phyloP scores from a whole-genome alignment of 202 grass and related monocot genomes.

The Thinopyrum obtusiflorum region DNA sequence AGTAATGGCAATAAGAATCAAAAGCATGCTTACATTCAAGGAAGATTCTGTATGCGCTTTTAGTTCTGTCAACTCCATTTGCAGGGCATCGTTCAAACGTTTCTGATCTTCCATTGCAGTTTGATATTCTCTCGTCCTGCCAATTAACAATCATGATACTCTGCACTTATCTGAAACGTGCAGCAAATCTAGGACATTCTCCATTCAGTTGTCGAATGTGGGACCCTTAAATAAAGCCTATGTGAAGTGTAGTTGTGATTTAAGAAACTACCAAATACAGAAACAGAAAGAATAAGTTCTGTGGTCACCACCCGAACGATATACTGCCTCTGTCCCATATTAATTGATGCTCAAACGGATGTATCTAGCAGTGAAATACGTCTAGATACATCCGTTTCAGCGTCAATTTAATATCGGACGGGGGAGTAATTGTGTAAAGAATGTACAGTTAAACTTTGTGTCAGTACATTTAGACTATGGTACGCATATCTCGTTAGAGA shows the following conservation, averaged over 20 bases:
- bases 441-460: neutral
- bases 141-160: slow-evolving; percentile 34
- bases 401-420: too few relatives aligned
- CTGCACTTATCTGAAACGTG: neutral
- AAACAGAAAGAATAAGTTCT: neutral
- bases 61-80: slow-evolving; percentile 59
- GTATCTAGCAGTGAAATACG: too few relatives aligned
- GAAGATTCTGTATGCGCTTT: slow-evolving; percentile 61
- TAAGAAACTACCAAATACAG: neutral
- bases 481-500: neutral
- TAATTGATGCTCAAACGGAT: too few relatives aligned
- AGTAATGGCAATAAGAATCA: slow-evolving; percentile 1
- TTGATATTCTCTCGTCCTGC: slow-evolving; percentile 79
- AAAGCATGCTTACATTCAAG: slow-evolving; percentile 55
- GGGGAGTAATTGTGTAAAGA: neutral
- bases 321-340: too few relatives aligned
- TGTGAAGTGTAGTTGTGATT: neutral
- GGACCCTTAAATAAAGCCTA: slow-evolving; percentile 16
- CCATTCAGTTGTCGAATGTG: neutral
- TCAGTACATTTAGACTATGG: neutral
- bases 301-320: neutral
- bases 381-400: too few relatives aligned
- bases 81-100: slow-evolving; percentile 58
- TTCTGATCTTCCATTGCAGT: slow-evolving; percentile 61
- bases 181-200: slow-evolving; percentile 8